Evolutionary conservation across 768 basidiomycete genomes (phyloP).

Genomic region (Mycena chlorophos): DNA sequence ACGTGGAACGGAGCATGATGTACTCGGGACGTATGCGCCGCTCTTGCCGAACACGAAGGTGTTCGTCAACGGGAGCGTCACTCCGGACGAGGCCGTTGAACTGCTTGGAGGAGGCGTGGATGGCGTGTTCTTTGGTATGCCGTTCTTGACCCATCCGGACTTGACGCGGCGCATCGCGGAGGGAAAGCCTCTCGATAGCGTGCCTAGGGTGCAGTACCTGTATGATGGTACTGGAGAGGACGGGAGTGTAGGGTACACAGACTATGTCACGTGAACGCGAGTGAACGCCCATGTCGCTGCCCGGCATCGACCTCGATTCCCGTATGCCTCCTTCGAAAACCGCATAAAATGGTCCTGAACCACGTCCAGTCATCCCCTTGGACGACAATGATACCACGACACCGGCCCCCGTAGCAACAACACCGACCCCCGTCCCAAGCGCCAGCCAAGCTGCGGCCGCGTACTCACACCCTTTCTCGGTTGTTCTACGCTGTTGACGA

Average conservation of each 20-base stretch:
- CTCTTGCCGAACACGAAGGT: slow-evolving; percentile 25
- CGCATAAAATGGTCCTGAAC: background rate
- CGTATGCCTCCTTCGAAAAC: background rate
- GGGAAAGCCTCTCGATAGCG: slow-evolving; percentile 27
- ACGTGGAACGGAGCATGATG: slow-evolving; percentile 30
- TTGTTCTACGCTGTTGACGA: background rate
- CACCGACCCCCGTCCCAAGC: background rate
- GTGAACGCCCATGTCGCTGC: background rate
- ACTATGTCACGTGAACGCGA: slow-evolving; percentile 1
- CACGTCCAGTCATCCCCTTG: background rate
- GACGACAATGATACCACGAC: background rate
- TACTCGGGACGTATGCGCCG: slow-evolving; percentile 27
- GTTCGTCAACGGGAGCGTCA: slow-evolving; percentile 31
- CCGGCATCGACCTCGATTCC: background rate
- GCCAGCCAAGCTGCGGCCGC: background rate
- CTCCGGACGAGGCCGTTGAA: slow-evolving; percentile 28
- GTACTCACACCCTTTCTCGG: background rate
- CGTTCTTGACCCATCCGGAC: slow-evolving; percentile 33
- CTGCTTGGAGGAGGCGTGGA: slow-evolving; percentile 28
- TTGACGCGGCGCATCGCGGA: slow-evolving; percentile 30
- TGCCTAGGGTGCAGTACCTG: slow-evolving; percentile 22
- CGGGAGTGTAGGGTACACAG: slow-evolving; percentile 27
- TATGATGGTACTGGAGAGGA: slow-evolving; percentile 23
- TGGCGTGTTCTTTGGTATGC: slow-evolving; percentile 30
- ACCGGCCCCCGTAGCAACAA: background rate